Base-by-base conservation (phyloP, 176 grass and related monocot species). In the Oryza punctata region DNA sequence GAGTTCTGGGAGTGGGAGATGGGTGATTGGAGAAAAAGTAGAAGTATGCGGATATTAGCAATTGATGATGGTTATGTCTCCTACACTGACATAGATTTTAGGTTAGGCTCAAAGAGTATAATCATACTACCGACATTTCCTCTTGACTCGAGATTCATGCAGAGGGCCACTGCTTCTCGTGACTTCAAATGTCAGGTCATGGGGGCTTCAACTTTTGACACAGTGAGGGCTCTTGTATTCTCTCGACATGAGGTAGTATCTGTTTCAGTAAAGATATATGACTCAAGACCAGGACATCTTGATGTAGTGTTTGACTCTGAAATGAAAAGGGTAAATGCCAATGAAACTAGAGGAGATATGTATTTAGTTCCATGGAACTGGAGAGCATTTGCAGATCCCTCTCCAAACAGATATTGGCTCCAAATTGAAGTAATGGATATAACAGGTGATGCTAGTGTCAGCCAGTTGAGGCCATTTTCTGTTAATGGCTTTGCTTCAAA, bases 1-100 rank as follows among this genome's bases (percentile, higher is more conserved):
- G 91, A 98, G 47, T 98, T 98, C 73, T 98, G 96, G 96, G 96
- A 98, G 76, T 98, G 96, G 93, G 96, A 98, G 82, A 98, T 98
- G 93, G 96, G 96, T 3, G 93, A 98, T 83, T 98, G 96, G 93
- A 95, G 93, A 82, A 91, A 81, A 40, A 89, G 83, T 64, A 90
- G 91, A 91, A 82, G 57, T 80, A 79, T 95, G 89, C 91, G 96
- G 79, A 80, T 98, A 87, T 81, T 98, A 61, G 89, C 91, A 90
- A 89, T 98, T 82, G 96, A 98, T 90, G 90, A 92, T 73, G 96
- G 93, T 2, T 78, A 87, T 87, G 89, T 95, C n/a, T 95, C 96
- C 27, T 98, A 93, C 91, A 82, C 82, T 74, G 96, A 98, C 89
- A 71, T 95, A 83, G 87, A 98, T 94, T 98, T 95, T 71, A 93